Percentiles rank a stretch among this genome's conserved stretches.
Evolutionary conservation across 495 filamentous ascomycete genomes (phyloP).

Genomic region (Rhizodiscina lignyota): DNA sequence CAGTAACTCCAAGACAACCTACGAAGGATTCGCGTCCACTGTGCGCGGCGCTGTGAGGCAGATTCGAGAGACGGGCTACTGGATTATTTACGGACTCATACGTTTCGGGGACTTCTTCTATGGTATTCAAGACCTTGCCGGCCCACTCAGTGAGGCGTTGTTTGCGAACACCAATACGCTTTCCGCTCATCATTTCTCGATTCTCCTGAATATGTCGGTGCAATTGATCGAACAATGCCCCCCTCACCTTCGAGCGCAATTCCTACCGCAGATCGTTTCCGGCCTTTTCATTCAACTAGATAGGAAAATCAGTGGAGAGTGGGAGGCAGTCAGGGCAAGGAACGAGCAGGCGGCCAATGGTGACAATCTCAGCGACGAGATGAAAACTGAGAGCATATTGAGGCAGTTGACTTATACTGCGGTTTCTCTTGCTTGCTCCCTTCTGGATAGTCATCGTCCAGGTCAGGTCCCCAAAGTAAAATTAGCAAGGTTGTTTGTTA

Average conservation of each 20-base stretch:
- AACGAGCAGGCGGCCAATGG: slow-evolving; percentile 42
- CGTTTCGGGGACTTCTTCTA: slow-evolving; percentile 78
- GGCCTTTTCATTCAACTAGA: slow-evolving; percentile 76
- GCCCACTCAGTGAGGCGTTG: slow-evolving; percentile 66
- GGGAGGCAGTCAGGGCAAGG: slow-evolving; percentile 50
- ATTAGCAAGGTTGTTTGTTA: neutral
- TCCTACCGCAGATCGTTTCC: slow-evolving; percentile 72
- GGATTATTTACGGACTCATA: slow-evolving; percentile 86
- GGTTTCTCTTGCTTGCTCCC: slow-evolving; percentile 72
- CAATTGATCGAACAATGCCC: slow-evolving; percentile 87
- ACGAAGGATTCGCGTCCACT: slow-evolving; percentile 88
- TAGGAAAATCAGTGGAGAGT: slow-evolving; percentile 69
- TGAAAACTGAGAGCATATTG: slow-evolving; percentile 94
- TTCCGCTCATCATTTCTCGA: slow-evolving; percentile 83
- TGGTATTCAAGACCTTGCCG: slow-evolving; percentile 67
- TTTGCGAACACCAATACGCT: slow-evolving; percentile 71
- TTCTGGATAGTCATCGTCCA: slow-evolving; percentile 56
- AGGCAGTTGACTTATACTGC: slow-evolving; percentile 86
- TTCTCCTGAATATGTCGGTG: slow-evolving; percentile 69
- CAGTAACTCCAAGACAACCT: slow-evolving; percentile 65
- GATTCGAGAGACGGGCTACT: slow-evolving; percentile 83
- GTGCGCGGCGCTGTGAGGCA: slow-evolving; percentile 76
- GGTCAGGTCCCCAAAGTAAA: slow-evolving; percentile 23
- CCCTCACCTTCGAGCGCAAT: slow-evolving; percentile 52
- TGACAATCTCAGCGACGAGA: slow-evolving; percentile 71